Conservation (phyloP, 257 asterid genomes). For the Solanum tarapatanum region DNA sequence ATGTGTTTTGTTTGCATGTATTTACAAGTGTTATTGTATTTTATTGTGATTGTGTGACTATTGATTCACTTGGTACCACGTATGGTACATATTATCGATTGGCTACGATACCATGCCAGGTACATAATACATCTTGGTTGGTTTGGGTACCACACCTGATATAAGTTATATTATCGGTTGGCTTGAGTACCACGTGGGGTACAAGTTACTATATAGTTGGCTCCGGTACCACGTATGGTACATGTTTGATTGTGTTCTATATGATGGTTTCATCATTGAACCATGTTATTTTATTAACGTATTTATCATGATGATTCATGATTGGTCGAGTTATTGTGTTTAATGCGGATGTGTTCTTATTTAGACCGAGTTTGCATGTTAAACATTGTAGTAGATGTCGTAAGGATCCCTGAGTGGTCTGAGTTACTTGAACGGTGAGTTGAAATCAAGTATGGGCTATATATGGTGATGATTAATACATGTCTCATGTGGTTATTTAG, state of each 20-base stretch:
- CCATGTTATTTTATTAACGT: background rate
- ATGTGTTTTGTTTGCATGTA: no score
- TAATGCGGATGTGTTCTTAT: background rate
- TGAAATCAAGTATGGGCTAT: background rate
- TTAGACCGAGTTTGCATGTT: background rate
- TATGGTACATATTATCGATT: background rate
- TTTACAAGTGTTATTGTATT: no score
- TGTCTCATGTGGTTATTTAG: background rate
- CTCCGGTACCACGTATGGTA: no score
- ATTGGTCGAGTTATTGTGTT: background rate
- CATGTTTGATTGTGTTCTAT: background rate
- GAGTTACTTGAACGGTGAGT: background rate
- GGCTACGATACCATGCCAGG: background rate
- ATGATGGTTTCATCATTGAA: no score
- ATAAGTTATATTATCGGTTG: no score
- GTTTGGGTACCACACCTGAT: background rate
- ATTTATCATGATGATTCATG: background rate
- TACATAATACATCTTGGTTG: background rate
- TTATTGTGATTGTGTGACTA: background rate
- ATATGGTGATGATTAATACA: background rate
- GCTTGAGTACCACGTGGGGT: background rate
- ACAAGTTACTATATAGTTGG: background rate
- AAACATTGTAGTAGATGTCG: background rate
- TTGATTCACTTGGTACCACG: background rate
- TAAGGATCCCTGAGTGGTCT: background rate